Evolutionary conservation across 768 basidiomycete species (phyloP).

Genomic region (Boletus tomentosulus): DNA sequence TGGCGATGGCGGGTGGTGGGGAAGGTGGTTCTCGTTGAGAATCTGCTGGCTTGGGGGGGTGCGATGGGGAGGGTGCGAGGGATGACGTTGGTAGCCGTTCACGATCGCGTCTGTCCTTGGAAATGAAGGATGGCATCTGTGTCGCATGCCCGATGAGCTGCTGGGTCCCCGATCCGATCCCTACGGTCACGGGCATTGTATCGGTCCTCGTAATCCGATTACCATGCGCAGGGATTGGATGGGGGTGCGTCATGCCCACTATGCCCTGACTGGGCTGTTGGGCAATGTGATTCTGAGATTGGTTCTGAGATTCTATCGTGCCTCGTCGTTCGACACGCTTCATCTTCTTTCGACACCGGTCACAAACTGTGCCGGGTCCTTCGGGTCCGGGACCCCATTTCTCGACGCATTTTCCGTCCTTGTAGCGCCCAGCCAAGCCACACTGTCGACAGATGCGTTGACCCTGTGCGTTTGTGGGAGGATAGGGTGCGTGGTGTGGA

Average conservation of each 20-base stretch:
- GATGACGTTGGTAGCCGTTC: slow-evolving; percentile 25
- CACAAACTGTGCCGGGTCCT: slow-evolving; percentile 81
- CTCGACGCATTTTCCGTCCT: slow-evolving; percentile 82
- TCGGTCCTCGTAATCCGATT: slow-evolving; percentile 27
- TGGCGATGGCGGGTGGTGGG: slow-evolving; percentile 30
- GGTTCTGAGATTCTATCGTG: slow-evolving; percentile 47
- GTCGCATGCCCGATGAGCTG: slow-evolving; percentile 22
- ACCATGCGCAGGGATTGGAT: slow-evolving; percentile 18
- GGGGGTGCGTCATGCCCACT: slow-evolving; percentile 13
- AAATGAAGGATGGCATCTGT: slow-evolving; percentile 22
- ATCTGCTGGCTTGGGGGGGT: slow-evolving; percentile 8
- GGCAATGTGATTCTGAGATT: slow-evolving; percentile 16
- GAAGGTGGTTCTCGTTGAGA: slow-evolving; percentile 30
- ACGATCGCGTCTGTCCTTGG: slow-evolving; percentile 26
- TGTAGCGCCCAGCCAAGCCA: slow-evolving; percentile 68
- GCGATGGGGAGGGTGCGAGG: slow-evolving; percentile 18
- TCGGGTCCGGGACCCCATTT: slow-evolving; percentile 86
- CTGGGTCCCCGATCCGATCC: slow-evolving; percentile 26
- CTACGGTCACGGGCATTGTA: slow-evolving; percentile 30
- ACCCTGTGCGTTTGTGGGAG: slow-evolving; percentile 50
- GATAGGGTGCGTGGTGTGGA: slow-evolving; percentile 19
- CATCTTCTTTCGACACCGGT: slow-evolving; percentile 85
- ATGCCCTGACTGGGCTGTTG: slow-evolving; percentile 5
- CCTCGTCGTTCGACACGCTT: slow-evolving; percentile 76
- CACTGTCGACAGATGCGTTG: slow-evolving; percentile 78